These are phyloP conservation scores for Phyllachora maydis DNA, from an alignment of 2,329 filamentous ascomycete genomes.

Conservation along the genomic window DNA sequence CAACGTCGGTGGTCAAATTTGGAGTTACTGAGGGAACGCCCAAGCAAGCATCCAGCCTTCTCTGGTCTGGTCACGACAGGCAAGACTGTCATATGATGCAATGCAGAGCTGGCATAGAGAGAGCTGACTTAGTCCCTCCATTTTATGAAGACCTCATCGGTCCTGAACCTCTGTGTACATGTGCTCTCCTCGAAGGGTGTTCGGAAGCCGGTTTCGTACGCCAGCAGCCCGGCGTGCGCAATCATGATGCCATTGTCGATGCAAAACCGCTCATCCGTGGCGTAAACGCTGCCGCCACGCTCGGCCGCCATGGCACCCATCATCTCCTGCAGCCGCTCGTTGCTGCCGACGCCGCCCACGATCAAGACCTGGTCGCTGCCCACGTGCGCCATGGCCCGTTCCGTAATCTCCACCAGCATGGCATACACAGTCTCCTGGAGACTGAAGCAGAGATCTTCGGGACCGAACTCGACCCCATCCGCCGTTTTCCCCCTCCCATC, in stretches of 20 bases:
- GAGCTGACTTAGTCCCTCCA: constrained; percentile 43
- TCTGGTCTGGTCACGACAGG: constrained; percentile 1
- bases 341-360: constrained; percentile 89
- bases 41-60: no score
- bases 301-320: constrained; percentile 91
- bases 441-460: constrained; percentile 78
- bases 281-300: constrained; percentile 74
- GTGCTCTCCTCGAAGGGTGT: constrained; percentile 65
- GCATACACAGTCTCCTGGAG: constrained; percentile 90
- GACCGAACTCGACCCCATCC: constrained; percentile 40
- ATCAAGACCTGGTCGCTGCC: constrained; percentile 80
- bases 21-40: no score
- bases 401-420: constrained; percentile 97
- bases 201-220: constrained; percentile 60
- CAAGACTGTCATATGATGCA: constrained; percentile 4
- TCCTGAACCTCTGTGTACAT: constrained; percentile 68
- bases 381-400: constrained; percentile 95
- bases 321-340: constrained; percentile 89
- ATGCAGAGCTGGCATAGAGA: constrained; percentile 1
- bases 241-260: constrained; percentile 99
- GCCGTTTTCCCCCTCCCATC: constrained; percentile 18
- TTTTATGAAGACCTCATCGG: constrained; percentile 60
- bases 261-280: constrained; percentile 92
- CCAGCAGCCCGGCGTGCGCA: constrained; percentile 79
- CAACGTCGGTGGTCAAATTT: no score